Evolutionary conservation across 176 grass and related monocot species (phyloP).

Genomic region (Poa pratensis): DNA sequence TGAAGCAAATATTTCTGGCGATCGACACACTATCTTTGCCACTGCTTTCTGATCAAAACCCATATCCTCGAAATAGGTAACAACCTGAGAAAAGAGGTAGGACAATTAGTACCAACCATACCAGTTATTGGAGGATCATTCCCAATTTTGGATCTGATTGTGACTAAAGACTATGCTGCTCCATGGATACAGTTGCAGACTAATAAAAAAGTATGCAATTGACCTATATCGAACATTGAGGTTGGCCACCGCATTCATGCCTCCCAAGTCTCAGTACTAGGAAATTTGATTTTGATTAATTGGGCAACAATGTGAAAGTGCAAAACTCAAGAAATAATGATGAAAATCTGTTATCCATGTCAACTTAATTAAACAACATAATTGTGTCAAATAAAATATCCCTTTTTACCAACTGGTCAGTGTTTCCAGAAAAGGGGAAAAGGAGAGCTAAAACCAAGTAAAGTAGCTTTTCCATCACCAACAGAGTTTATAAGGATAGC

Average conservation of each 20-base stretch:
- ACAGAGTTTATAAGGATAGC: not conserved
- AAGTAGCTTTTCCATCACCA: conserved; percentile 23
- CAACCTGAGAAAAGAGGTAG: conserved; percentile 35
- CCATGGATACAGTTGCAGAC: conserved; percentile 6
- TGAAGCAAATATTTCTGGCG: conserved; percentile 82
- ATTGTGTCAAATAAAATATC: not conserved
- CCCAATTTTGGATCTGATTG: conserved; percentile 14
- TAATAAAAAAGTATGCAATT: conserved; percentile 4
- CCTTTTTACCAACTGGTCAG: not conserved
- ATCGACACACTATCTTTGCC: conserved; percentile 65
- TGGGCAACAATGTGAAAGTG: conserved; percentile 14
- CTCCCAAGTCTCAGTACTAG: not conserved
- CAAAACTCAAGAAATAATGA: not conserved
- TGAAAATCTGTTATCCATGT: not conserved
- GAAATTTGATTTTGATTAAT: not conserved
- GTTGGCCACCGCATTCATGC: not conserved
- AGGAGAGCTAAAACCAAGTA: conserved; percentile 11
- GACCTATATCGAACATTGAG: not conserved
- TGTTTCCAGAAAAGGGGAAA: conserved; percentile 4
- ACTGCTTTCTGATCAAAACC: conserved; percentile 60
- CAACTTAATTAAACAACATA: not conserved
- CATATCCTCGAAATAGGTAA: conserved; percentile 69
- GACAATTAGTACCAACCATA: conserved; percentile 15
- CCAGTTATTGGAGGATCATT: conserved; percentile 12
- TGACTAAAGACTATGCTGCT: not conserved